Conservation (phyloP, 805 yeast species). For the Suhomyces sp. region DNA sequence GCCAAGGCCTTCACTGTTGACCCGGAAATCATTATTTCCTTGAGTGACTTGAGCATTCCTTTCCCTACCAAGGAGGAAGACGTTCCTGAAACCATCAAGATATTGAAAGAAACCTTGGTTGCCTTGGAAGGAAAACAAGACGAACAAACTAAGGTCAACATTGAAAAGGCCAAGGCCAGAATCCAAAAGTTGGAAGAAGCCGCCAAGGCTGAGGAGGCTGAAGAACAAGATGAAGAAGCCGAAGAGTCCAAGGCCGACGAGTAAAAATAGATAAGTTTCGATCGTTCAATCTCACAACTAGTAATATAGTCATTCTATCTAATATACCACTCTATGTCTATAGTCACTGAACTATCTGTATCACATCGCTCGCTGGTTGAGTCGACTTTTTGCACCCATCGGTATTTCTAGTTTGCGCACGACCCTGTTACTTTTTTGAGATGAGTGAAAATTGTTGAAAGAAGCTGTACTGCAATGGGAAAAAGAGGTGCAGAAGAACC, state of each 20-base stretch:
- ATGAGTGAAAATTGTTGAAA: not conserved
- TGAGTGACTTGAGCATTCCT: slow-evolving; percentile 71
- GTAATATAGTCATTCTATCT: not conserved
- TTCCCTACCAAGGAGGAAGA: slow-evolving; percentile 78
- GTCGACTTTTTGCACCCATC: slow-evolving; percentile 4
- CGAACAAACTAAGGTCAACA: slow-evolving; percentile 72
- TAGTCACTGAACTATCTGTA: not conserved
- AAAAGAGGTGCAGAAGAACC: slow-evolving; percentile 21
- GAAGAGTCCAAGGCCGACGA: slow-evolving; percentile 6
- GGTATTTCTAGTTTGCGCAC: not conserved
- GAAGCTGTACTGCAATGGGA: slow-evolving; percentile 5
- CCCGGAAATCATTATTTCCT: slow-evolving; percentile 72
- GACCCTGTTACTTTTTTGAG: slow-evolving; percentile 1
- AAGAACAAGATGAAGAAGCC: slow-evolving; percentile 37
- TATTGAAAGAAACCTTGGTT: slow-evolving; percentile 68
- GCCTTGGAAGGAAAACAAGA: slow-evolving; percentile 72
- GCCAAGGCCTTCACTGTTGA: slow-evolving; percentile 66
- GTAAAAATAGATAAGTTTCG: not conserved
- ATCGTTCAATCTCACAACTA: not conserved
- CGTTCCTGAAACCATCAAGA: slow-evolving; percentile 58
- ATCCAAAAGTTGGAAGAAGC: slow-evolving; percentile 64
- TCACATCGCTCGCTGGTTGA: too few species aligned
- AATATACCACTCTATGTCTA: not conserved
- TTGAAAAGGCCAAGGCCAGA: slow-evolving; percentile 74
- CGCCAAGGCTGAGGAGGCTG: slow-evolving; percentile 30